Base-by-base conservation (phyloP, 2,329 filamentous ascomycete genomes). In the Ophioceras dolichostomum region DNA sequence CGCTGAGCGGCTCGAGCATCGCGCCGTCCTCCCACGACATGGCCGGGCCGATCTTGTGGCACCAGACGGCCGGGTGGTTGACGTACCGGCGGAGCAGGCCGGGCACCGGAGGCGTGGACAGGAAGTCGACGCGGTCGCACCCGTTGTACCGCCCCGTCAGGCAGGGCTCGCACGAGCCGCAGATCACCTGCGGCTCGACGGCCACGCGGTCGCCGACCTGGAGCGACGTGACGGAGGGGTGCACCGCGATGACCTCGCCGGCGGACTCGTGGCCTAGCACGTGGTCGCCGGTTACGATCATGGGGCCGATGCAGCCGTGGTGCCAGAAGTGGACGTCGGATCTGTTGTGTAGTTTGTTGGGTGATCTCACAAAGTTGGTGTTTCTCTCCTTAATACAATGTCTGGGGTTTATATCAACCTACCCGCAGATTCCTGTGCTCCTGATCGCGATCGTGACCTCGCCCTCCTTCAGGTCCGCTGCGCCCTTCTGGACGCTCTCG, bases 311-410 rank as follows among this genome's bases (percentile, higher is more conserved):
- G 65, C 83, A 84, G 47, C 89, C 89, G 35, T 83, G 82, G 56
- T 93, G 85, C 89, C 89, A 96, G 68, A 96, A 96, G 64, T 96
- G 89, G 39, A 96, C 80, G 60, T 95, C 88, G 42, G 85, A 94
- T 40, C 84, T 89, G 50, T 36, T 9, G 18, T 16, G 36, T 26
- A 12, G 7, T 26, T 26, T 26, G 39, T 27, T 44, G 33, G 29
- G 29, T 30, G 21, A 29, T 30, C n/a, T 22, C 14, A 10, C 17
- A 2, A 17, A 6, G 3, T n/a, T 5, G n/a, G n/a, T n/a, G n/a
- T n/a, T n/a, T n/a, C n/a, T n/a, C n/a, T n/a, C n/a, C n/a, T n/a
- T n/a, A n/a, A n/a, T n/a, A n/a, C n/a, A n/a, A n/a, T 24, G n/a
- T 24, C 5, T 17, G 14, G 12, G 16, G 32, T 13, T 28, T 5